Conservation (phyloP, 2,329 filamentous ascomycete species). For the Gnomoniopsis smithogilvyi region DNA sequence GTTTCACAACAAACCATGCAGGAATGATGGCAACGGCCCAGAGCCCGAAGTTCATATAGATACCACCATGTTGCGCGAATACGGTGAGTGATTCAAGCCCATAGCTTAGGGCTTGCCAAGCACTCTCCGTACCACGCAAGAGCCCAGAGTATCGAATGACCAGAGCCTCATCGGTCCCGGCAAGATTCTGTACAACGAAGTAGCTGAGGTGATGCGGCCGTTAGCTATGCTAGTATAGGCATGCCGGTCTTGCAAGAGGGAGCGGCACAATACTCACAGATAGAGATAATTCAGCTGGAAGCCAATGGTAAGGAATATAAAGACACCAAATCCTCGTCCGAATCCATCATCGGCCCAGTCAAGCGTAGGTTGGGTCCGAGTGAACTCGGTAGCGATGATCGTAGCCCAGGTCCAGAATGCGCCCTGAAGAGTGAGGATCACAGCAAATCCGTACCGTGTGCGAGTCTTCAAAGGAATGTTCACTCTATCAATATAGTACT, state of each 20-base stretch:
- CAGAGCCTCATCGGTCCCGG: constrained; percentile 53
- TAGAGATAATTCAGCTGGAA: constrained; percentile 76
- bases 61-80: constrained; percentile 62
- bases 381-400: constrained; percentile 60
- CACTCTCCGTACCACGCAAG: constrained; percentile 67
- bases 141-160: constrained; percentile 67
- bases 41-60: constrained; percentile 69
- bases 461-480: constrained; percentile 51
- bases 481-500: constrained; percentile 58
- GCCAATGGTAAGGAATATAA: constrained; percentile 62
- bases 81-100: constrained; percentile 59
- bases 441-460: constrained; percentile 51
- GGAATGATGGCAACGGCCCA: constrained; percentile 64
- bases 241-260: not conserved
- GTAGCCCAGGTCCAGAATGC: constrained; percentile 73
- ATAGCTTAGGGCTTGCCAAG: constrained; percentile 70
- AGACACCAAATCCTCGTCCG: constrained; percentile 63
- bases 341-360: constrained; percentile 66
- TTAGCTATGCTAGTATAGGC: too few relatives aligned
- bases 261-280: constrained; percentile 40
- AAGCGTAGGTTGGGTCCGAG: constrained; percentile 52
- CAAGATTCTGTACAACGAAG: constrained; percentile 67
- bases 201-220: constrained; percentile 41
- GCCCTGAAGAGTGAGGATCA: constrained; percentile 57
- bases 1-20: constrained; percentile 56